Evolutionary conservation across 2,329 filamentous ascomycete species (phyloP).

Genomic region (Colletotrichum destructivum): DNA sequence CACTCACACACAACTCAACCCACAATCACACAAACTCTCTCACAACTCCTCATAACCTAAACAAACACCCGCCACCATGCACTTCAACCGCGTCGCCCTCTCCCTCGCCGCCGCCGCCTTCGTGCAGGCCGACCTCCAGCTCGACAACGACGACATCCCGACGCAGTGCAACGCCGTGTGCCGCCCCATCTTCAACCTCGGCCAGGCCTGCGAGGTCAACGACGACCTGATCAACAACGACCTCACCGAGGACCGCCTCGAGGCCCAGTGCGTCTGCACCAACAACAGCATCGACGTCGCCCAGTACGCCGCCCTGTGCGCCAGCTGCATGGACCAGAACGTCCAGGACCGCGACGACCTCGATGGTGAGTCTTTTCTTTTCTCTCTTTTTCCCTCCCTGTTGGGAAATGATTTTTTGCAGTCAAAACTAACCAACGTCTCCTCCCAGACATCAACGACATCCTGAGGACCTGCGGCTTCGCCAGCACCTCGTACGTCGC

Average conservation of each 20-base stretch:
- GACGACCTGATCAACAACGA: conserved; percentile 48
- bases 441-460: conserved; percentile 45
- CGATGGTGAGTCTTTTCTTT: conserved; percentile 37
- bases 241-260: conserved; percentile 54
- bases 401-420: background rate
- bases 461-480: conserved; percentile 44
- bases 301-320: conserved; percentile 50
- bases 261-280: conserved; percentile 58
- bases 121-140: conserved; percentile 40
- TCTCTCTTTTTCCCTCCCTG: background rate
- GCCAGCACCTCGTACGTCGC: conserved; percentile 41
- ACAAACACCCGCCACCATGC: conserved; percentile 34
- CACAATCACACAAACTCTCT: background rate
- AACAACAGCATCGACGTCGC: conserved; percentile 58
- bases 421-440: no score
- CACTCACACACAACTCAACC: background rate
- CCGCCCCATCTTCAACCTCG: conserved; percentile 41
- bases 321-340: conserved; percentile 44
- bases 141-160: conserved; percentile 44
- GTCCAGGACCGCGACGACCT: conserved; percentile 41
- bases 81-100: conserved; percentile 40
- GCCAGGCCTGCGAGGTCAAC: conserved; percentile 41
- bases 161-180: conserved; percentile 43
- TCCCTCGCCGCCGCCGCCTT: conserved; percentile 36
- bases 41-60: background rate